Conservation (phyloP, 345 rosid genomes). For the Rubroshorea leprosula region DNA sequence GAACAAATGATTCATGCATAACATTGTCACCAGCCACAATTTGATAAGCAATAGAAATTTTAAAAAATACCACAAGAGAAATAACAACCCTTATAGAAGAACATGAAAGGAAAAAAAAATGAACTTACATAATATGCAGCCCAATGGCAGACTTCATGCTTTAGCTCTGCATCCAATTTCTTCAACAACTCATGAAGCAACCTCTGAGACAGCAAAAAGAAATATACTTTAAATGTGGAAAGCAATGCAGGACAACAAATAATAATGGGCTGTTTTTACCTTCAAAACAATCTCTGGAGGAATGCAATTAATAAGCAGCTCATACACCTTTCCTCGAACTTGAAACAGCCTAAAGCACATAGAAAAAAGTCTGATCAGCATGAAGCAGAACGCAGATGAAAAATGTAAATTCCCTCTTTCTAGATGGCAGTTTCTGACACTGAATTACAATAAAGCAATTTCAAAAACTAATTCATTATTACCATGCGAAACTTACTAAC, state of each 20-base stretch:
- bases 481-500: background rate
- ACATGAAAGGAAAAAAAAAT: background rate
- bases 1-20: conserved; percentile 3
- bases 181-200: conserved; percentile 72
- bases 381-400: background rate
- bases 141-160: conserved; percentile 95
- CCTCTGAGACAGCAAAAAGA: conserved; percentile 38
- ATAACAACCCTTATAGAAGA: conserved; percentile 1
- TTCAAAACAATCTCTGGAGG: conserved; percentile 84
- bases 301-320: conserved; percentile 76
- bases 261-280: conserved; percentile 31
- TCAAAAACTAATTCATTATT: background rate
- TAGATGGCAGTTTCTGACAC: no score
- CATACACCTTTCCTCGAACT: conserved; percentile 89
- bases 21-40: conserved; percentile 4
- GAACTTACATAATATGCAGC: conserved; percentile 89
- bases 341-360: conserved; percentile 60
- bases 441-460: no score
- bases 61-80: background rate
- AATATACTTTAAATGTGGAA: conserved; percentile 12
- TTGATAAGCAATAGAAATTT: background rate
- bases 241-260: conserved; percentile 1
- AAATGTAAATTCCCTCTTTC: background rate
- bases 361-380: conserved; percentile 16
- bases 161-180: conserved; percentile 84